These are phyloP conservation scores for Neonectria faginata DNA, from an alignment of 2,329 filamentous ascomycete genomes.

Conservation along the genomic window DNA sequence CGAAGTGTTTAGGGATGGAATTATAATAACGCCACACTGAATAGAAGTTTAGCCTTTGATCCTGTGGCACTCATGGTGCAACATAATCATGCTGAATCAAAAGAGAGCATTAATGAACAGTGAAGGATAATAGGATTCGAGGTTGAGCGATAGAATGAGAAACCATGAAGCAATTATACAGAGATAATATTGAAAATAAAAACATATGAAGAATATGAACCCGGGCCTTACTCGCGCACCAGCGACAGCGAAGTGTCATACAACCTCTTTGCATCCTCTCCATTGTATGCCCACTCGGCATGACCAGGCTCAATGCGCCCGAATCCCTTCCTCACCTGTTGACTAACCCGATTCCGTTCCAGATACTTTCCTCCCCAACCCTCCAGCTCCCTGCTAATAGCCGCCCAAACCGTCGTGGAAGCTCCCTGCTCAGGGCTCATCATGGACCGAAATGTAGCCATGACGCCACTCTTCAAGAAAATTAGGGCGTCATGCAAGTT, in stretches of 20 bases:
- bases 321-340: slow-evolving; percentile 18
- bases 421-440: slow-evolving; percentile 56
- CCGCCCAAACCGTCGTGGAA: slow-evolving; percentile 59
- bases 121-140: too few species aligned
- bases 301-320: slow-evolving; percentile 24
- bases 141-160: too few species aligned
- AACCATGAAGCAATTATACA: too few species aligned
- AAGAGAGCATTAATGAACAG: too few species aligned
- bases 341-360: slow-evolving; percentile 34
- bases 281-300: slow-evolving; percentile 25
- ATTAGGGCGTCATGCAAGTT: slow-evolving; percentile 17
- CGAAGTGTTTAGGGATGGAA: too few species aligned
- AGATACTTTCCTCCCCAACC: slow-evolving; percentile 60
- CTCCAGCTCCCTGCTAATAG: slow-evolving; percentile 54
- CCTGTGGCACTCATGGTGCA: too few species aligned
- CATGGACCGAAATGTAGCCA: slow-evolving; percentile 16
- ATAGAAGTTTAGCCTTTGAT: too few species aligned
- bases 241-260: slow-evolving; percentile 18
- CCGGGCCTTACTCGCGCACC: neutral
- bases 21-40: too few species aligned
- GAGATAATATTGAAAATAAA: too few species aligned
- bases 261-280: slow-evolving; percentile 13
- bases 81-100: too few species aligned
- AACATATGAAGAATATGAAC: neutral
- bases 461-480: slow-evolving; percentile 10